phyloP scores from a whole-genome alignment of 495 filamentous ascomycete species.

The Lophiostoma macrostomum region DNA sequence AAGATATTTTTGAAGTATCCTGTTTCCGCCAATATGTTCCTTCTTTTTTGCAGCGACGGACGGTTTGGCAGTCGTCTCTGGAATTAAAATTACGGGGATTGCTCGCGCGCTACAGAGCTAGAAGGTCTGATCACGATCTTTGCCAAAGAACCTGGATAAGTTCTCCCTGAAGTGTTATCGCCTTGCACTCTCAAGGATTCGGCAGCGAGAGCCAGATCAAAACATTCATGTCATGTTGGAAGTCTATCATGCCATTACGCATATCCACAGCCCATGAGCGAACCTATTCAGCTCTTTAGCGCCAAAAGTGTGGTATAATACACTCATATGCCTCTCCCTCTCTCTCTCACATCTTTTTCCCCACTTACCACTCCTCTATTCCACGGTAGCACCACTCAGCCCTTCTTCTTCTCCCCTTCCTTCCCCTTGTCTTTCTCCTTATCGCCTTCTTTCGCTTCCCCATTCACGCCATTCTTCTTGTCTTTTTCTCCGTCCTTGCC shows the following conservation, averaged over 20 bases:
- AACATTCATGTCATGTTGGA: slow-evolving; percentile 7
- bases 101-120: too few relatives aligned
- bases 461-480: slow-evolving; percentile 53
- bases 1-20: too few relatives aligned
- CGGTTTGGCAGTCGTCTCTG: too few relatives aligned
- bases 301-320: slow-evolving; percentile 17
- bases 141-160: too few relatives aligned
- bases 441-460: slow-evolving; percentile 57
- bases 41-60: too few relatives aligned
- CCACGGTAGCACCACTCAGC: slow-evolving; percentile 15
- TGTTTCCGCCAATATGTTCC: too few relatives aligned
- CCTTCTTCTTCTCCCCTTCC: slow-evolving; percentile 52
- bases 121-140: too few relatives aligned
- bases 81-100: too few relatives aligned
- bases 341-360: not conserved
- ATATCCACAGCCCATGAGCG: not conserved
- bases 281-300: not conserved
- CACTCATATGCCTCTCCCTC: not conserved
- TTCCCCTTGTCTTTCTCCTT: slow-evolving; percentile 60
- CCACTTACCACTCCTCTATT: not conserved
- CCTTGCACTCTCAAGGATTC: too few relatives aligned
- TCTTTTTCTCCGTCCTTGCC: slow-evolving; percentile 56
- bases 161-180: too few relatives aligned
- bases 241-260: slow-evolving; percentile 12
- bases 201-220: too few relatives aligned